A percentile compares a stretch with the other conserved stretches of the same genome.
These are phyloP conservation scores for Pseudopyrenochaeta lycopersici DNA, from an alignment of 2,329 filamentous ascomycete genomes.

Conservation along the genomic window DNA sequence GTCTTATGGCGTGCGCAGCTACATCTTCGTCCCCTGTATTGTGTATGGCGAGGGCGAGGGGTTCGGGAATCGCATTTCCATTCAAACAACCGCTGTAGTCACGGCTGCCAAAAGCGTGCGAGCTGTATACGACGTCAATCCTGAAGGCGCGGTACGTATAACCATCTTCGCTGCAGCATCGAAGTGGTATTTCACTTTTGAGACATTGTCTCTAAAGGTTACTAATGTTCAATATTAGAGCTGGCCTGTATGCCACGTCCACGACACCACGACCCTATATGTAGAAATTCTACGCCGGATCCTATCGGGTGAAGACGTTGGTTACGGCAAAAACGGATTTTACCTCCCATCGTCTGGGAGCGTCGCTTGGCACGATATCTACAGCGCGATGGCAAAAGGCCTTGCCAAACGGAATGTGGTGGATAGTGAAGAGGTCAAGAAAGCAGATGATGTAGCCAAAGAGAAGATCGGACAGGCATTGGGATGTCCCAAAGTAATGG, in stretches of 20 bases:
- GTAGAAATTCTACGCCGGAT: conserved; percentile 57
- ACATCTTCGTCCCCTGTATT: conserved; percentile 64
- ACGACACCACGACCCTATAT: conserved; percentile 59
- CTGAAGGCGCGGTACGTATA: conserved; percentile 40
- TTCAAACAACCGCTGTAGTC: conserved; percentile 61
- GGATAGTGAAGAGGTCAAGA: conserved; percentile 46
- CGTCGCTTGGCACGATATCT: conserved; percentile 62
- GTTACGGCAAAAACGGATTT: conserved; percentile 57
- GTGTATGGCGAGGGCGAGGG: conserved; percentile 61
- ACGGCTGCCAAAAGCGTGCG: conserved; percentile 53
- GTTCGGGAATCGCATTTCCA: conserved; percentile 62
- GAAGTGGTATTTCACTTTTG: background rate
- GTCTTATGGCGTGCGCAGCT: conserved; percentile 55
- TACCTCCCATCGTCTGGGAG: conserved; percentile 61
- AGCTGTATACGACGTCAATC: conserved; percentile 49
- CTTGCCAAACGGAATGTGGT: conserved; percentile 54
- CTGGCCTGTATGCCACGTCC: conserved; percentile 64
- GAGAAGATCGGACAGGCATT: conserved; percentile 50
- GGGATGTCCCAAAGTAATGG: background rate
- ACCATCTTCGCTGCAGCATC: background rate
- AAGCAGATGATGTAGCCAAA: conserved; percentile 49
- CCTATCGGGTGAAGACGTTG: conserved; percentile 48
- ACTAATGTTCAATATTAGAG: conserved; percentile 34
- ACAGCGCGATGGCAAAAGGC: conserved; percentile 55
- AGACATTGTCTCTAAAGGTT: background rate